phyloP scores from a whole-genome alignment of 257 asterid genomes.

The Pogostemon cablin region DNA sequence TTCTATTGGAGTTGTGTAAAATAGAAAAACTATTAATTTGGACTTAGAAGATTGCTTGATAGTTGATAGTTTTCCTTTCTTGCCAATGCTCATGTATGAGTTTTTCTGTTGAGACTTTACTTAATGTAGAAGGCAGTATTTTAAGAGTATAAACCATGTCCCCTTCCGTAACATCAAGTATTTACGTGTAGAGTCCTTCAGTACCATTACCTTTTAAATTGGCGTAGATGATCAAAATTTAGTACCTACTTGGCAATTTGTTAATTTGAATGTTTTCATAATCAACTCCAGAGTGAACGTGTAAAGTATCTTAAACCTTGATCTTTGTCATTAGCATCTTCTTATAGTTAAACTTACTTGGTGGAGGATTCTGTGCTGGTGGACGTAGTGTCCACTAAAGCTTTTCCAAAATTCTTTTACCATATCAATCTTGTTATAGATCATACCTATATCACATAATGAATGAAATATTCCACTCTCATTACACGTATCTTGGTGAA shows the following conservation, averaged over 20 bases:
- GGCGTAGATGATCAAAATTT: not conserved
- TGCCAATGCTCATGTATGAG: not conserved
- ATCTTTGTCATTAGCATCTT: not conserved
- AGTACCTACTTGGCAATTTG: not conserved
- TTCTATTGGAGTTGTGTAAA: not conserved
- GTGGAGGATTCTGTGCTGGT: not conserved
- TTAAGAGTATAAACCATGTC: not conserved
- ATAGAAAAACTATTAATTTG: not conserved
- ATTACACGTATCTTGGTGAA: not conserved
- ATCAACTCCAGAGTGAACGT: not conserved
- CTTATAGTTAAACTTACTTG: not conserved
- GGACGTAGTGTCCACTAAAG: not conserved
- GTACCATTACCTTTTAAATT: not conserved
- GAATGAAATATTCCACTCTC: not conserved
- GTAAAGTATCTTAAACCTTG: not conserved
- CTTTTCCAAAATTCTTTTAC: not conserved
- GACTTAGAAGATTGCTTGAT: too few species aligned
- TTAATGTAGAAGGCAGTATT: not conserved
- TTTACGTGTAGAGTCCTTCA: not conserved
- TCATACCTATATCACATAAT: not conserved
- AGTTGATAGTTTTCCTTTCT: not conserved
- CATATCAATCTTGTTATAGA: slow-evolving; percentile 5
- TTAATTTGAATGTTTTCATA: not conserved
- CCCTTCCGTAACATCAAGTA: not conserved
- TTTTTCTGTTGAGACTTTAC: not conserved